Evolutionary conservation across 352 stramenopile species (phyloP), one percentile per base, ranked within the genome.

Genomic region (Pythium angustatum): DNA sequence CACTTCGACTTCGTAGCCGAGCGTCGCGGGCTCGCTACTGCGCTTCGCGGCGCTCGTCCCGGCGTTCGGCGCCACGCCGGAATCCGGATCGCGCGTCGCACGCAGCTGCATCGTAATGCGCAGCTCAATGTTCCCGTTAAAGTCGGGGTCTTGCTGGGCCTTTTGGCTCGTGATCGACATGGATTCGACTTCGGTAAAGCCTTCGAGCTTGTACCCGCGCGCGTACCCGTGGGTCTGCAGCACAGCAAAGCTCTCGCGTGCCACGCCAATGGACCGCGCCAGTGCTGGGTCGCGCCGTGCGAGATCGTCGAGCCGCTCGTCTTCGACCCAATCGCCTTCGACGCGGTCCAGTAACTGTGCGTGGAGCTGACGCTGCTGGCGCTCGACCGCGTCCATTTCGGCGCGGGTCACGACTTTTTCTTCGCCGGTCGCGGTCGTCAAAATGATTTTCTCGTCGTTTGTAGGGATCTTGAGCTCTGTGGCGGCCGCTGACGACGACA

Each of bases 181-280:
- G n/a, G 27, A n/a, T 27, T 55, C 73, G 51, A 81, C 64, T 47
- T 91, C 78, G 28, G 70, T 88, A 45, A 90, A 91, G 54, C 83
- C 70, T 31, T 69, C 22, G 56, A 90, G 77, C 11, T 53, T 30
- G 64, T 84, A 88, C 6, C 75, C 78, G 26, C 68, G 73, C 3
- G 83, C 83, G 61, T 88, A 87, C 8, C 83, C 80, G 58, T 83
- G 77, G 19, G 71, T 69, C 66, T 90, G 77, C 12, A 91, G 68
- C 62, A 81, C 77, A 24, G 33, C 54, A 47, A 91, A 88, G 31
- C 76, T 77, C 24, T 74, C 68, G 56, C 69, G 43, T 3, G 80
- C 71, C 36, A 88, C 22, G 21, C 62, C 63, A 30, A 90, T 88
- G 30, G 80, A 72, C 30, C 75, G 60, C 14, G 77, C 80, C 24